Conservation (phyloP, 768 basidiomycete genomes). For the Macrolepiota albuminosa region DNA sequence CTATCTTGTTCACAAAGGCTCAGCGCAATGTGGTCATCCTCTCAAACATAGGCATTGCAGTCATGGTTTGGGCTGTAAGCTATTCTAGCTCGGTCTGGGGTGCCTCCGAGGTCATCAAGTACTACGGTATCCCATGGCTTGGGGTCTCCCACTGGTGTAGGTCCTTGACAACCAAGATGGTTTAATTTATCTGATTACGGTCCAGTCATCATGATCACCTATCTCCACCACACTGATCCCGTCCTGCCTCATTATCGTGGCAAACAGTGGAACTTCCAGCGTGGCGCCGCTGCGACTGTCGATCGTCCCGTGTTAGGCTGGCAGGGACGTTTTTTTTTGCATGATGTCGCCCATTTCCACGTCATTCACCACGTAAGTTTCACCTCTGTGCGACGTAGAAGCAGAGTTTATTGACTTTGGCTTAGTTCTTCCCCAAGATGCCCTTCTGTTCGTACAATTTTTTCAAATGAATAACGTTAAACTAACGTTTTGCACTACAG, state of each 20-base stretch:
- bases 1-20: conserved; percentile 48
- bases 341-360: conserved; percentile 61
- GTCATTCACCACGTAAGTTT: conserved; percentile 53
- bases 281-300: conserved; percentile 58
- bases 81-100: conserved; percentile 34
- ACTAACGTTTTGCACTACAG: conserved; percentile 20
- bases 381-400: not conserved
- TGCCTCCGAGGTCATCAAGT: conserved; percentile 36
- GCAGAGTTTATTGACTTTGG: not conserved
- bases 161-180: conserved; percentile 12
- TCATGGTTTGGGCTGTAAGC: conserved; percentile 38
- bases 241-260: conserved; percentile 53
- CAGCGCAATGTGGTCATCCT: conserved; percentile 49
- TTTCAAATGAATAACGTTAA: not conserved
- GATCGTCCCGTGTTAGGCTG: conserved; percentile 56
- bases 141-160: conserved; percentile 50
- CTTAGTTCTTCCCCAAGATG: conserved; percentile 19
- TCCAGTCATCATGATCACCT: conserved; percentile 48
- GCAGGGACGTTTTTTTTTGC: conserved; percentile 66
- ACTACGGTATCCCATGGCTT: conserved; percentile 51
- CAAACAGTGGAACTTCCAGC: conserved; percentile 54
- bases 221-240: conserved; percentile 60
- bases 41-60: conserved; percentile 51
- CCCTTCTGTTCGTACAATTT: conserved; percentile 14
- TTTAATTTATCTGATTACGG: not conserved